Percentiles rank a stretch among this genome's conserved stretches.
phyloP scores from a whole-genome alignment of 2,329 filamentous ascomycete genomes.

The Trichoderma lentiforme region DNA sequence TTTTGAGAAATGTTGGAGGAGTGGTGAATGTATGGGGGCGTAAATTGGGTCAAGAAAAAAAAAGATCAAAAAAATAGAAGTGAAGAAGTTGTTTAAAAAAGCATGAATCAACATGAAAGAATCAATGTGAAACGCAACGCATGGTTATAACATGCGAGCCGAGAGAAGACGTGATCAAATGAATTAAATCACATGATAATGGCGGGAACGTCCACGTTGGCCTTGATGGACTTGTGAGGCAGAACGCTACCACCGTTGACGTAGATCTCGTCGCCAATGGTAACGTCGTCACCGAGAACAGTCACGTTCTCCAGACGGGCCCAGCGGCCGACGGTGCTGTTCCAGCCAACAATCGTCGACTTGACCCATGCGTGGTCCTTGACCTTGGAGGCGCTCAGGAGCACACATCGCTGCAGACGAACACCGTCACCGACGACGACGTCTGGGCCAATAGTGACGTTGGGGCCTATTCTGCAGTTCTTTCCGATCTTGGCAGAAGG shows the following conservation, averaged over 20 bases:
- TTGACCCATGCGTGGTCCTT: conserved; percentile 99
- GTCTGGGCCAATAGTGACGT: conserved; percentile 91
- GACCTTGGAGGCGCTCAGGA: conserved; percentile 85
- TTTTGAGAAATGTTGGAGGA: conserved; percentile 15
- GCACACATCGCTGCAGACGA: conserved; percentile 85
- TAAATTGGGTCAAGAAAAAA: conserved; percentile 2
- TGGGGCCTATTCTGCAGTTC: conserved; percentile 97
- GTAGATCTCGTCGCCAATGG: conserved; percentile 96
- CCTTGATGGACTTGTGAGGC: conserved; percentile 98
- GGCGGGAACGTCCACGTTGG: conserved; percentile 80
- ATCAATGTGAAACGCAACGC: not conserved
- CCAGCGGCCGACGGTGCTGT: conserved; percentile 93
- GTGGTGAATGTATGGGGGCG: conserved; percentile 13
- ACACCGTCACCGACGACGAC: conserved; percentile 93
- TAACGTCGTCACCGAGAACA: conserved; percentile 96
- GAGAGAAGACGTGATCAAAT: not conserved
- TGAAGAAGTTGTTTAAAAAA: not conserved
- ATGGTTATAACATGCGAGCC: not conserved
- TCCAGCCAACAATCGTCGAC: conserved; percentile 98
- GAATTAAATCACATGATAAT: conserved; percentile 59
- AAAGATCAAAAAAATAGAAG: not conserved
- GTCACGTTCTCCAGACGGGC: conserved; percentile 95
- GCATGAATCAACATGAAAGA: not conserved
- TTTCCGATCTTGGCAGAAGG: conserved; percentile 93
- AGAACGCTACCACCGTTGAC: conserved; percentile 95